A percentile compares a stretch with the other conserved stretches of the same genome.
phyloP scores from a whole-genome alignment of 345 rosid species.

The Lepidium didymum region DNA sequence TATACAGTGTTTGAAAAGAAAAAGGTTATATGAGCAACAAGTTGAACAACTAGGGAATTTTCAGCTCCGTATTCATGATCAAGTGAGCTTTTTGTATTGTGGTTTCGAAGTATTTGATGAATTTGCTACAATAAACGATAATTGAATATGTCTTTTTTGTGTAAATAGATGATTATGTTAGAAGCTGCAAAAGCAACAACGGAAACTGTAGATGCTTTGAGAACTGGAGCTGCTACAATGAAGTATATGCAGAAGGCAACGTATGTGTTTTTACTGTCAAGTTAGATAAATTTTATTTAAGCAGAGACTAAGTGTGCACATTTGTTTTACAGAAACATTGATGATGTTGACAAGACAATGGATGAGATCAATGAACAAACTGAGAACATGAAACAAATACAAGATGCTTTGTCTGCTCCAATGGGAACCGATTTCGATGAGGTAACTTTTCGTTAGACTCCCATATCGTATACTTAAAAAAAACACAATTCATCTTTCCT shows the following conservation, averaged over 20 bases:
- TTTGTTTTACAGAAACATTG: constrained; percentile 56
- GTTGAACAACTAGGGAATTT: constrained; percentile 78
- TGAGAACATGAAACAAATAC: constrained; percentile 86
- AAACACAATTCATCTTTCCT: not conserved
- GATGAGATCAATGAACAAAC: constrained; percentile 91
- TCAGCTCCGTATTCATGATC: constrained; percentile 84
- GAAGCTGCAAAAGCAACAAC: constrained; percentile 94
- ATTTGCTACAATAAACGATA: not conserved
- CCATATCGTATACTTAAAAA: not conserved
- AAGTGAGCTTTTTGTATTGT: constrained; percentile 31
- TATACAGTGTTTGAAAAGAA: constrained; percentile 86
- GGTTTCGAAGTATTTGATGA: not conserved
- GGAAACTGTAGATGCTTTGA: constrained; percentile 83
- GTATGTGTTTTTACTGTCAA: constrained; percentile 32
- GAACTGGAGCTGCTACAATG: constrained; percentile 78
- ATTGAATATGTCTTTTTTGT: not conserved
- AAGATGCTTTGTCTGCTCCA: constrained; percentile 80
- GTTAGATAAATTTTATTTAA: not conserved
- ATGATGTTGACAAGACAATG: constrained; percentile 90
- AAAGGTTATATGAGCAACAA: constrained; percentile 79
- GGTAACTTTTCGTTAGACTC: constrained; percentile 29
- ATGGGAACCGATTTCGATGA: constrained; percentile 85
- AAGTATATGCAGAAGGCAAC: constrained; percentile 94
- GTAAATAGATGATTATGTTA: constrained; percentile 68
- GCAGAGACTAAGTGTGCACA: not conserved